phyloP scores from a whole-genome alignment of 2,329 filamentous ascomycete genomes.

The Alternaria tenuissima region DNA sequence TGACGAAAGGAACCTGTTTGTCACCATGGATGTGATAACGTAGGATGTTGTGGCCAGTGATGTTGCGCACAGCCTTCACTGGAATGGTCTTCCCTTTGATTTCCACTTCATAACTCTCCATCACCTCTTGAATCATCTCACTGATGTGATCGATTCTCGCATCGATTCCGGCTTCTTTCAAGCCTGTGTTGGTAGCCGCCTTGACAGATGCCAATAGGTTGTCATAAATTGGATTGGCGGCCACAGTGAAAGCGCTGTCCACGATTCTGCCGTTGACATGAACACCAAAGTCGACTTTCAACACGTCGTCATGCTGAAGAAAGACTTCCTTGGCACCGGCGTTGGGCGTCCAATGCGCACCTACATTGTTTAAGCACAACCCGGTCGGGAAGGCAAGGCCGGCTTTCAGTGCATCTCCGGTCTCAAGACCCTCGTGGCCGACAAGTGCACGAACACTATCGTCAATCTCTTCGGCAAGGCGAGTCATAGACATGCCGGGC shows the following conservation, averaged over 20 bases:
- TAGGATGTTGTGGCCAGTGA: constrained; percentile 90
- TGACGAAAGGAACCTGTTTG: constrained; percentile 93
- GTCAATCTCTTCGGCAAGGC: constrained; percentile 85
- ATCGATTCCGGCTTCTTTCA: constrained; percentile 89
- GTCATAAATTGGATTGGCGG: constrained; percentile 72
- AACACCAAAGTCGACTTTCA: constrained; percentile 76
- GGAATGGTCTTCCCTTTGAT: constrained; percentile 78
- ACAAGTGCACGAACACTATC: constrained; percentile 77
- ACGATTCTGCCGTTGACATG: constrained; percentile 76
- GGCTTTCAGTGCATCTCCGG: constrained; percentile 78
- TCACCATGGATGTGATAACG: constrained; percentile 90
- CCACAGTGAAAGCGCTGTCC: constrained; percentile 74
- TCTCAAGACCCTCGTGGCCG: constrained; percentile 75
- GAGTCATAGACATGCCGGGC: constrained; percentile 77
- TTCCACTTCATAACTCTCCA: constrained; percentile 91
- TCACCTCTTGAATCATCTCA: constrained; percentile 83
- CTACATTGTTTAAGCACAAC: constrained; percentile 81
- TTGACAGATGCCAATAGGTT: constrained; percentile 70
- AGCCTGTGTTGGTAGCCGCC: constrained; percentile 75
- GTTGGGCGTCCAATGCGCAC: constrained; percentile 86
- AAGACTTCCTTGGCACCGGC: constrained; percentile 82
- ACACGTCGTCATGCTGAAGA: constrained; percentile 75
- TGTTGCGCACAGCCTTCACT: constrained; percentile 82
- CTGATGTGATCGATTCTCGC: constrained; percentile 86
- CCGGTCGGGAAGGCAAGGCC: constrained; percentile 89